A percentile compares a stretch with the other conserved stretches of the same genome.
phyloP scores from a whole-genome alignment of 2,329 filamentous ascomycete species.

The Amphichorda felina region DNA sequence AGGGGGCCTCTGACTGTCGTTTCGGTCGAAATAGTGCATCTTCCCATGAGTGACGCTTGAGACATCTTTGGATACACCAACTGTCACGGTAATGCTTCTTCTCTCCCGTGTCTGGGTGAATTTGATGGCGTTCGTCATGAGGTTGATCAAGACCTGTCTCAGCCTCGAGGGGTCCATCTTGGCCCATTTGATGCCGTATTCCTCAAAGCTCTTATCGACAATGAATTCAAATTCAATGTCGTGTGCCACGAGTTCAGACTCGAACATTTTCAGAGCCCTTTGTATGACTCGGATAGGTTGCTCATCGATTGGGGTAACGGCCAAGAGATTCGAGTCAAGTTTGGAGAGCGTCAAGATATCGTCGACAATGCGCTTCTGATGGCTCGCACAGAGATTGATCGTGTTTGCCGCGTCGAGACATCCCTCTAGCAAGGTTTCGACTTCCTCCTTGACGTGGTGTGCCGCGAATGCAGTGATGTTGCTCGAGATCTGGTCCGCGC shows the following conservation, averaged over 20 bases:
- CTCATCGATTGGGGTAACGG: slow-evolving; percentile 58
- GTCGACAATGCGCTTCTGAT: slow-evolving; percentile 63
- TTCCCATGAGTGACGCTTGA: slow-evolving; percentile 23
- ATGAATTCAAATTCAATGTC: slow-evolving; percentile 60
- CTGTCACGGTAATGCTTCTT: slow-evolving; percentile 48
- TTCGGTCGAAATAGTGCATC: slow-evolving; percentile 34
- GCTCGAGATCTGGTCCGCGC: slow-evolving; percentile 58
- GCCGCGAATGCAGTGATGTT: slow-evolving; percentile 31
- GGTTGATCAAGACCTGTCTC: slow-evolving; percentile 64
- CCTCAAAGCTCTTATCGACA: slow-evolving; percentile 55
- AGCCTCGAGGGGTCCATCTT: slow-evolving; percentile 65
- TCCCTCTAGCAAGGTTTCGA: slow-evolving; percentile 36
- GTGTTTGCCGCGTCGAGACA: slow-evolving; percentile 70
- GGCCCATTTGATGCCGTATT: slow-evolving; percentile 57
- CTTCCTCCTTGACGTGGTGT: slow-evolving; percentile 24
- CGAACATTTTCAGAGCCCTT: slow-evolving; percentile 66
- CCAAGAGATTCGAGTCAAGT: slow-evolving; percentile 57
- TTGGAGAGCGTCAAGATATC: slow-evolving; percentile 57
- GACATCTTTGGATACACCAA: slow-evolving; percentile 49
- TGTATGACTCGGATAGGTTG: slow-evolving; percentile 58
- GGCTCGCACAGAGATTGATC: slow-evolving; percentile 67
- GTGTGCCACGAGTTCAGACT: slow-evolving; percentile 60
- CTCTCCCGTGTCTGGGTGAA: slow-evolving; percentile 50
- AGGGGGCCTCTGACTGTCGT: slow-evolving; percentile 20
- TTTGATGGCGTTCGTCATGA: slow-evolving; percentile 58